Evolutionary conservation across 2,329 filamentous ascomycete species (phyloP).

Genomic region (Aspergillus niger): DNA sequence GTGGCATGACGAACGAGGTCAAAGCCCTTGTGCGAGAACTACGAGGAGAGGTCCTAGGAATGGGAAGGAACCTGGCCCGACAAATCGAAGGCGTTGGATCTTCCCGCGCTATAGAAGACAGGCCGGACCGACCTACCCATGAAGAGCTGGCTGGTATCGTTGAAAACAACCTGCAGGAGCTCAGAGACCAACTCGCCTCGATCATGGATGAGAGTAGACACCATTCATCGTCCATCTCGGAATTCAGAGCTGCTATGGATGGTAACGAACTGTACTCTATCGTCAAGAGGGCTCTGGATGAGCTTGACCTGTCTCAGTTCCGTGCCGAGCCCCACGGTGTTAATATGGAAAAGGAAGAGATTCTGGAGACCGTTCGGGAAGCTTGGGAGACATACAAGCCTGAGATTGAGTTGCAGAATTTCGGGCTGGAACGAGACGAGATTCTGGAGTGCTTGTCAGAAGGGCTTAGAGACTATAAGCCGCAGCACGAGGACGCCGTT

Average conservation of each 20-base stretch:
- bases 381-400: slow-evolving; percentile 95
- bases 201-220: slow-evolving; percentile 75
- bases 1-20: slow-evolving; percentile 86
- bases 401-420: slow-evolving; percentile 85
- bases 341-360: slow-evolving; percentile 74
- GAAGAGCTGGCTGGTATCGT: slow-evolving; percentile 77
- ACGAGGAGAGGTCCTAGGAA: slow-evolving; percentile 87
- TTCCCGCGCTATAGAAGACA: slow-evolving; percentile 49
- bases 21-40: slow-evolving; percentile 88
- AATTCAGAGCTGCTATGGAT: slow-evolving; percentile 67
- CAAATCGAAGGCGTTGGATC: slow-evolving; percentile 66
- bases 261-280: slow-evolving; percentile 85
- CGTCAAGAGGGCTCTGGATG: slow-evolving; percentile 71
- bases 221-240: slow-evolving; percentile 64
- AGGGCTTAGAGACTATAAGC: slow-evolving; percentile 74
- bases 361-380: slow-evolving; percentile 82
- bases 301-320: slow-evolving; percentile 61
- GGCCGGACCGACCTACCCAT: slow-evolving; percentile 55
- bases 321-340: slow-evolving; percentile 53
- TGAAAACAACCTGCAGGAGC: slow-evolving; percentile 74
- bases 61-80: slow-evolving; percentile 87
- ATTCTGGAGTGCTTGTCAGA: slow-evolving; percentile 83
- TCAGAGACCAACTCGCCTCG: slow-evolving; percentile 81
- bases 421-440: slow-evolving; percentile 87
- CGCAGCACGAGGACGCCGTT: slow-evolving; percentile 57